Base-by-base conservation (phyloP, 768 basidiomycete genomes). In the Holtermannia corniformis region DNA sequence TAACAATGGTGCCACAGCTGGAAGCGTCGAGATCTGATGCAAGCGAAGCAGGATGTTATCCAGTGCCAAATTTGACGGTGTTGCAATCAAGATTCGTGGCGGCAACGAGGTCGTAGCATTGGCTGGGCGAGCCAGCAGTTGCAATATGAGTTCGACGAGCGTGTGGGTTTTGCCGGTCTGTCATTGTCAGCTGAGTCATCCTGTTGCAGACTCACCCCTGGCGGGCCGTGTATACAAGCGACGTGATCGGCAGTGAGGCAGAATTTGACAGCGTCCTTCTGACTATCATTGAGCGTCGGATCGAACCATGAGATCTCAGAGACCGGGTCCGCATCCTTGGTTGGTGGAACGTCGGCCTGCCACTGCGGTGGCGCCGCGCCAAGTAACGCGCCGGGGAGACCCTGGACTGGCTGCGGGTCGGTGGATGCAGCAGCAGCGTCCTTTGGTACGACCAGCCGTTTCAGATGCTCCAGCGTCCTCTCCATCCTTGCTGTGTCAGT, bases 91-190 rank as follows among this genome's bases (percentile, higher is more conserved):
- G 24, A 66, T 66, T 7, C 59, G 51, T 2, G 61, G 62, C 1
- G 58, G 64, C n/a, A 41, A 50, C 19, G 51, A 21, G 1, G 62
- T 52, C 1, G 21, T 12, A 2, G 51, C 20, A 14, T 49, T 41
- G 5, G 61, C 47, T 2, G 63, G 59, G 1, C 58, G 49, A 7
- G 58, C 52, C 21, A 68, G 58, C 1, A 65, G 59, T 63, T 96
- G 92, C 24, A 87, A 82, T 54, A 96, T 87, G 47, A 95, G 80
- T 71, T 99, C 93, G 27, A 96, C 85, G 16, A 99, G 77, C 0
- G 93, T 95, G 60, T 90, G 87, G 0, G 93, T 99, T 76, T 97
- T 97, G 5, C 93, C 93, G 2, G 91, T 93, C 54, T 87, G 83
- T 3, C 20, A 23, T n/a, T 47, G 42, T 53, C 41, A 27, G 41